A percentile compares a stretch with the other conserved stretches of the same genome.
Evolutionary conservation across 495 filamentous ascomycete species (phyloP).

Genomic region (Penicillium riverlandense): DNA sequence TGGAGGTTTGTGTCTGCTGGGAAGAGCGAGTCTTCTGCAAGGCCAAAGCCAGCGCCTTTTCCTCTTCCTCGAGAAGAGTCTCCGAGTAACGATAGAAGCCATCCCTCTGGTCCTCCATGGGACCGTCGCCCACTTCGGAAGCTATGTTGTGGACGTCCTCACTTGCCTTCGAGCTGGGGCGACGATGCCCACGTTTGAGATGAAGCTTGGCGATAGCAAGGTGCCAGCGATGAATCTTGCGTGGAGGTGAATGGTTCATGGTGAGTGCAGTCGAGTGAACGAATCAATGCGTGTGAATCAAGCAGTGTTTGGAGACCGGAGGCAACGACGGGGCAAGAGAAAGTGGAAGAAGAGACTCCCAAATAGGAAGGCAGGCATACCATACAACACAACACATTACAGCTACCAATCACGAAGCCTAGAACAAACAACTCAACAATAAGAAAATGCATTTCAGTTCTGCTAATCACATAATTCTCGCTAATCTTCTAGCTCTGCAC

Average conservation of each 20-base stretch:
- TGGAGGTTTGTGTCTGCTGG: no score
- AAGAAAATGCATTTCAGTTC: no score
- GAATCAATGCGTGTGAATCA: background rate
- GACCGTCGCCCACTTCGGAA: background rate
- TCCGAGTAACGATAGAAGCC: constrained; percentile 22
- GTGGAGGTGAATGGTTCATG: background rate
- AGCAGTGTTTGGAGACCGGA: no score
- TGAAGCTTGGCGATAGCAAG: constrained; percentile 9
- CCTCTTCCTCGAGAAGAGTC: constrained; percentile 11
- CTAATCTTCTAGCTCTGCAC: constrained; percentile 46
- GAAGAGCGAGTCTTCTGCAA: no score
- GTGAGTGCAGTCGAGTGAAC: background rate
- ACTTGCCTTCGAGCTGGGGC: background rate
- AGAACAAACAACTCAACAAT: no score
- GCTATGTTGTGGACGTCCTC: background rate
- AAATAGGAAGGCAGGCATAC: background rate
- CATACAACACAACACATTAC: no score
- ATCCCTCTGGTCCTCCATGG: constrained; percentile 7
- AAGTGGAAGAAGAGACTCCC: background rate
- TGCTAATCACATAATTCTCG: constrained; percentile 6
- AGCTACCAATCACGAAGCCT: no score
- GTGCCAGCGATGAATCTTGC: constrained; percentile 12
- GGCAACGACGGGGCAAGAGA: background rate
- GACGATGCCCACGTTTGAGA: constrained; percentile 7
- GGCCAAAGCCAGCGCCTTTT: background rate